Percentiles rank a stretch among this genome's conserved stretches.
These are phyloP conservation scores for Tardiomyces digboiensis DNA, from an alignment of 1,139 yeast genomes.

Conservation along the genomic window DNA sequence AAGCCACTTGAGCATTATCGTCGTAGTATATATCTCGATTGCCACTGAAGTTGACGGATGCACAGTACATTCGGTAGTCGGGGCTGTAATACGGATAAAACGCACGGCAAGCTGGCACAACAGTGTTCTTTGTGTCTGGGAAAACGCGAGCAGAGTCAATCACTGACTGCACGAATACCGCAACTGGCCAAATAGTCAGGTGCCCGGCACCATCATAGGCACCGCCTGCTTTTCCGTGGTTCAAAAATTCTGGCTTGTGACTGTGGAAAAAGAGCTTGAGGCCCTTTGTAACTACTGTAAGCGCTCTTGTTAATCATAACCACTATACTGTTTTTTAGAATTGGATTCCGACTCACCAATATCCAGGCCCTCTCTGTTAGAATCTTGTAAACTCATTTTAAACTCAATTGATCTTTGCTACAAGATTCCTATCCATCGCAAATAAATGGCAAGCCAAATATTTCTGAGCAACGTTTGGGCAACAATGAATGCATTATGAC, in stretches of 20 bases:
- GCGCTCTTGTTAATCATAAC: background rate
- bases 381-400: conserved; percentile 9
- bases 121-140: conserved; percentile 47
- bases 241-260: background rate
- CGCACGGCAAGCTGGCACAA: conserved; percentile 43
- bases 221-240: conserved; percentile 24
- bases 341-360: conserved; percentile 5
- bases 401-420: background rate
- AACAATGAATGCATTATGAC: too few relatives aligned
- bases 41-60: conserved; percentile 46
- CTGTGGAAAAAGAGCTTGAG: conserved; percentile 5
- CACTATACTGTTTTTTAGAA: background rate
- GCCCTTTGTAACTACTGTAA: conserved; percentile 4
- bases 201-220: conserved; percentile 43
- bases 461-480: too few relatives aligned
- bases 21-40: conserved; percentile 63
- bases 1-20: conserved; percentile 69
- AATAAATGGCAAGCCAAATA: too few relatives aligned
- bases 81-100: conserved; percentile 46
- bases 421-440: too few relatives aligned
- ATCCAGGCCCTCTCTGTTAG: conserved; percentile 17
- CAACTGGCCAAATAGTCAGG: conserved; percentile 60
- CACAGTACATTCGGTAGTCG: conserved; percentile 44
- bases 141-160: conserved; percentile 54
- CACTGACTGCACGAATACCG: conserved; percentile 53